Evolutionary conservation across 371 early-diverging fungal species (phyloP).

Genomic region (Nematocida homosporus): DNA sequence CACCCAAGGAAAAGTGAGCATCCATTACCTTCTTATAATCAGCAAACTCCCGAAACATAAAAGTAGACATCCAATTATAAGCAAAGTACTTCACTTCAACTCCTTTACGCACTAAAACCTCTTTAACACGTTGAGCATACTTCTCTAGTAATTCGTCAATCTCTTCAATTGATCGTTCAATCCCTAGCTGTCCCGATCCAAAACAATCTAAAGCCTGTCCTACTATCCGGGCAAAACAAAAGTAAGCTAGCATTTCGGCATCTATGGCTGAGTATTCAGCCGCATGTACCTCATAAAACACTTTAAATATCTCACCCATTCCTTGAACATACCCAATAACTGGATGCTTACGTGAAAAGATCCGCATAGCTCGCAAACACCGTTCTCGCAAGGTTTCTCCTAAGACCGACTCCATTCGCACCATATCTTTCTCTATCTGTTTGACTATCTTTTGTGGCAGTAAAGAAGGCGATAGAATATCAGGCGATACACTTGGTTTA

Average conservation of each 20-base stretch:
- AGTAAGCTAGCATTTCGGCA: conserved; percentile 44
- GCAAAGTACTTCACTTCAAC: conserved; percentile 54
- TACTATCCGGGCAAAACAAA: conserved; percentile 42
- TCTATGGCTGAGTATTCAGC: not conserved
- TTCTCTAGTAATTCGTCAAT: conserved; percentile 34
- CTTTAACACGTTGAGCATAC: not conserved
- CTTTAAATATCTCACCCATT: conserved; percentile 51
- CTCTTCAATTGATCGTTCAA: conserved; percentile 45
- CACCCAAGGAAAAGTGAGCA: conserved; percentile 49
- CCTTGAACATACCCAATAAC: conserved; percentile 54
- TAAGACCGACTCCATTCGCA: not conserved
- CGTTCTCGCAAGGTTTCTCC: not conserved
- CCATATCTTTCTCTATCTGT: conserved; percentile 47
- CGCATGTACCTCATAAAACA: conserved; percentile 40
- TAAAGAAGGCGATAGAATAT: conserved; percentile 25
- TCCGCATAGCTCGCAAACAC: conserved; percentile 29
- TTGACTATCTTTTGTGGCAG: not conserved
- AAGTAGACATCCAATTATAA: conserved; percentile 55
- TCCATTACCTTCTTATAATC: conserved; percentile 35
- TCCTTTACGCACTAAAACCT: not conserved
- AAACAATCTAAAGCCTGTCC: conserved; percentile 41
- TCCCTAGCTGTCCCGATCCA: conserved; percentile 36
- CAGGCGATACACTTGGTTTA: conserved; percentile 22
- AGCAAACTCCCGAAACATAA: conserved; percentile 48
- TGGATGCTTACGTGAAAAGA: conserved; percentile 29